Evolutionary conservation across 768 basidiomycete species (phyloP).

Genomic region (Leccinellum albellum): DNA sequence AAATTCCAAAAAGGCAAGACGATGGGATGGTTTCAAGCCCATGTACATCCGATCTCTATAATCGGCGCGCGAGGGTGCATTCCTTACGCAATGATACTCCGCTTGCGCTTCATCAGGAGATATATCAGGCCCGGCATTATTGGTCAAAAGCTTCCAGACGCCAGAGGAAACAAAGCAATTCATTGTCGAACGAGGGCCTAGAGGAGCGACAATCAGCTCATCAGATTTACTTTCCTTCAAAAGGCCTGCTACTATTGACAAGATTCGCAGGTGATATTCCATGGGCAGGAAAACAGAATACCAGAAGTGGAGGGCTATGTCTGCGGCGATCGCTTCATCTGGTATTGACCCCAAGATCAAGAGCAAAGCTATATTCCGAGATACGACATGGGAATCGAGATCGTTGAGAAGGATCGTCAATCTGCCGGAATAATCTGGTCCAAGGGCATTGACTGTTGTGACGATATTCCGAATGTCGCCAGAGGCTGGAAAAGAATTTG

Average conservation of each 20-base stretch:
- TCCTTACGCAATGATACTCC: slow-evolving; percentile 33
- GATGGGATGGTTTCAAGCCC: slow-evolving; percentile 42
- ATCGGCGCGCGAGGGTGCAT: slow-evolving; percentile 38
- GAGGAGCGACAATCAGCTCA: slow-evolving; percentile 4
- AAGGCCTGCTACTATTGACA: slow-evolving; percentile 17
- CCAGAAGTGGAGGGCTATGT: slow-evolving; percentile 47
- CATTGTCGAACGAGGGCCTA: slow-evolving; percentile 15
- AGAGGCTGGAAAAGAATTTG: slow-evolving; percentile 35
- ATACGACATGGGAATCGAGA: slow-evolving; percentile 22
- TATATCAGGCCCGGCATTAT: slow-evolving; percentile 14
- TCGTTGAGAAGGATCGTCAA: slow-evolving; percentile 44
- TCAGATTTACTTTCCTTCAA: slow-evolving; percentile 4
- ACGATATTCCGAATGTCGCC: slow-evolving; percentile 47
- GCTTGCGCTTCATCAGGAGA: slow-evolving; percentile 23
- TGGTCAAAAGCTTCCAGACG: slow-evolving; percentile 11
- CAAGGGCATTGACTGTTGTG: slow-evolving; percentile 41
- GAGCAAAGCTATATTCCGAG: slow-evolving; percentile 42
- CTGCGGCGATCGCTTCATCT: slow-evolving; percentile 35
- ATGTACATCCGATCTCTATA: slow-evolving; percentile 39
- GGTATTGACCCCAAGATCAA: slow-evolving; percentile 36
- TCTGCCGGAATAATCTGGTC: slow-evolving; percentile 37
- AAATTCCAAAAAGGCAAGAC: slow-evolving; percentile 39
- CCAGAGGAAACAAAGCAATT: slow-evolving; percentile 10
- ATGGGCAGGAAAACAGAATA: slow-evolving; percentile 42
- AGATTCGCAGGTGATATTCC: slow-evolving; percentile 26